Evolutionary conservation across 2,329 filamentous ascomycete species (phyloP), one percentile per base, ranked within the genome.

Genomic region (Ophiostoma triangulosporum): DNA sequence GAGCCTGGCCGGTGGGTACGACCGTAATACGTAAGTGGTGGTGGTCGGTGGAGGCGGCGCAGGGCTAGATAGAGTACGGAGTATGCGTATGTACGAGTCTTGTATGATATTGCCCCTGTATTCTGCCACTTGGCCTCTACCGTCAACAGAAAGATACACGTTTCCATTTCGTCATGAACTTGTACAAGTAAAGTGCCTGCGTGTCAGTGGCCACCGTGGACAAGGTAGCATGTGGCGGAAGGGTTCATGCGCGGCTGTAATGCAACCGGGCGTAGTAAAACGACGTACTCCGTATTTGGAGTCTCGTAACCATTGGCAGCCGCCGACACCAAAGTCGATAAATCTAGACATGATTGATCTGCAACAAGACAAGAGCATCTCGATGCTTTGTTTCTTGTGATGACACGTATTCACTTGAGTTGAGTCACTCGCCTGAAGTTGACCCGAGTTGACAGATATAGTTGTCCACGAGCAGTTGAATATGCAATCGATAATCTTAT

Each of bases 51-150:
- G 12, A 24, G 38, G 12, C 8, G 38, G 22, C 9, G 17, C 6
- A 22, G 17, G 40, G 17, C 17, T 11, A 14, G 35, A 36, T 36
- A 17, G 33, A 15, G 33, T n/a, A n/a, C n/a, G n/a, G n/a, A n/a
- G n/a, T n/a, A n/a, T n/a, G n/a, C n/a, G n/a, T n/a, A n/a, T n/a
- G n/a, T n/a, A n/a, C 33, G 32, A 33, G n/a, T 36, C 15, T 36
- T 3, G 15, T 17, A 7, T 20, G 15, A 14, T 40, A 43, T 43
- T 15, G 26, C 35, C 27, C 52, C 48, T 35, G 24, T 38, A 51
- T 57, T 43, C 54, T 54, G 57, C 57, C 57, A 58, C 57, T 54
- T 58, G 57, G 57, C 57, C 56, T 58, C 50, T 54, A 35, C 22
- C 22, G 22, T 9, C 7, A 33, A 17, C 35, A 40, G 15, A 26